phyloP scores from a whole-genome alignment of 2,329 filamentous ascomycete genomes.

The Fusarium odoratissimum region DNA sequence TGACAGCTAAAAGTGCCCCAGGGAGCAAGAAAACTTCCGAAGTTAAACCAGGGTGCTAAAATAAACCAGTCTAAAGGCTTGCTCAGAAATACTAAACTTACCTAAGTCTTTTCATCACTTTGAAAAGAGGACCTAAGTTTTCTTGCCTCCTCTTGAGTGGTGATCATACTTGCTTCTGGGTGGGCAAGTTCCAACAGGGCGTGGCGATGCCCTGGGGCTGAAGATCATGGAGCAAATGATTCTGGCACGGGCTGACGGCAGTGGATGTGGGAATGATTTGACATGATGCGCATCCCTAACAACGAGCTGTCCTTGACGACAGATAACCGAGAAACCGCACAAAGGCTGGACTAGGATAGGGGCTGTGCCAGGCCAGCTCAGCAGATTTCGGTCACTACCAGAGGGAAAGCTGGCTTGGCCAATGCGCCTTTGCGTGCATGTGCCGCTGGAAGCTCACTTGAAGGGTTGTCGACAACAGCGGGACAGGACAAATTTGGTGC shows the following conservation, averaged over 20 bases:
- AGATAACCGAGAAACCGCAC: constrained; percentile 17
- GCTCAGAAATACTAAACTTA: background rate
- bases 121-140: background rate
- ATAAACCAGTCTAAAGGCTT: background rate
- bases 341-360: constrained; percentile 15
- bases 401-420: constrained; percentile 29
- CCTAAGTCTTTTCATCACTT: background rate
- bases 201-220: constrained; percentile 41
- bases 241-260: constrained; percentile 34
- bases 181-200: constrained; percentile 19
- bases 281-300: constrained; percentile 1
- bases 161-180: constrained; percentile 16
- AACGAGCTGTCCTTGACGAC: background rate
- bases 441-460: constrained; percentile 10
- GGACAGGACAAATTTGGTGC: constrained; percentile 15
- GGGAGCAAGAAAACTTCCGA: background rate
- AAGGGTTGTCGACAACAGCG: background rate
- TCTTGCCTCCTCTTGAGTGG: background rate
- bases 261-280: constrained; percentile 37
- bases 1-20: background rate
- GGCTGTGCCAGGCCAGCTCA: constrained; percentile 35
- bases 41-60: background rate
- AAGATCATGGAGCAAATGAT: constrained; percentile 29
- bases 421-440: constrained; percentile 15
- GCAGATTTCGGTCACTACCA: constrained; percentile 34